Base-by-base conservation (phyloP, 2,329 filamentous ascomycete species). In the Dactylellina drechsleri region DNA sequence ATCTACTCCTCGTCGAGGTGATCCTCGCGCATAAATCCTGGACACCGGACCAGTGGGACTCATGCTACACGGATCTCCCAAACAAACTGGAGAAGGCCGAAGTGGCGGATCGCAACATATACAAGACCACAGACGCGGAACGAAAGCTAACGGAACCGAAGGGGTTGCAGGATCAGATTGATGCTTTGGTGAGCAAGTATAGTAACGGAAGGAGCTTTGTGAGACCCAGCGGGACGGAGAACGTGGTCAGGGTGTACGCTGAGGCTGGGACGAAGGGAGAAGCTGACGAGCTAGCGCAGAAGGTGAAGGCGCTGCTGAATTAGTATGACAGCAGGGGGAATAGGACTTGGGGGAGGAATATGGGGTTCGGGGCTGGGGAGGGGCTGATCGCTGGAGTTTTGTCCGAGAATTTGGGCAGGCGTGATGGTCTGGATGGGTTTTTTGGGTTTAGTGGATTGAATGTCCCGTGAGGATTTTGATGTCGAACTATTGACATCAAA, bases 21-120 rank as follows among this genome's bases (percentile, higher is more conserved):
- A 95, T 98, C 78, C 89, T 99, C 47, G 93, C 95, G 5, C 93
- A 98, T 87, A 98, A 97, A 85, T 87, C 86, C 78, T 99, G 93
- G 93, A 89, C 88, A 26, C 89, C 93, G 53, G 90, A 90, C 81
- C 92, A 98, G 82, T 99, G 95, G 95, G 89, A 93, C 76, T 88
- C 88, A 77, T 97, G 93, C 4, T 99, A 99, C 84, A 91, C 88
- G 23, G 95, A 99, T 82, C 89, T 98, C 13, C 95, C 95, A 61
- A 98, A 97, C 84, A 90, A 93, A 31, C 89, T 99, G n/a, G 91
- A 96, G 70, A 92, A 93, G 76, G 93, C 98, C 76, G 91, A 96
- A 81, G 95, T 99, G 61, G 86, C 86, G 60, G 89, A 97, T 84
- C 92, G 96, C 81, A 92, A 92, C 79, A 87, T 92, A 59, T 99